Evolutionary conservation across 352 stramenopile species (phyloP), one percentile per base, ranked within the genome.

Genomic region (Globisporangium viniferum): DNA sequence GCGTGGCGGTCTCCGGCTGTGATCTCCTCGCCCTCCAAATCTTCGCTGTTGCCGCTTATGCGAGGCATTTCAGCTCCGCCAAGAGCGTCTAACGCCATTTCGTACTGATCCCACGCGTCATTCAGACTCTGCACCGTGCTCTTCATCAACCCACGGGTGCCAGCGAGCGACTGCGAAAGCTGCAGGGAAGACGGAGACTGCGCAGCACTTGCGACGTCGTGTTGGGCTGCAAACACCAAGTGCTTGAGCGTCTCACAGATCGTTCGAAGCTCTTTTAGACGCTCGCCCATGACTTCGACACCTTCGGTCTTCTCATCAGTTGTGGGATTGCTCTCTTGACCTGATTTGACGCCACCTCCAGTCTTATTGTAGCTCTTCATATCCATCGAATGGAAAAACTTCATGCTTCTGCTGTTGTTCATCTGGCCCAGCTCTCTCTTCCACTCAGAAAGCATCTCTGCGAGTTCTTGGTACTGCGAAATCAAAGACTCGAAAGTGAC

Each of bases 211-310:
- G 68, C 15, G 29, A 82, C 66, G 18, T 86, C 81, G 5, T 88
- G 67, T 29, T 90, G 80, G 36, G 75, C 73, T 14, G 72, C 73
- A 27, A 79, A 70, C 15, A 78, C 64, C 46, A 92, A 54, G n/a
- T 76, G 73, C 57, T 66, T 75, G 3, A 92, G 68, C 7, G 84
- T 92, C 64, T 90, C 82, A 27, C 80, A 81, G 14, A 69, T 72
- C 14, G 73, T 75, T 41, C 75, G 77, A 5, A 88, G 67, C 27
- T 81, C 74, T 14, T 81, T 77, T 0, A 90, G 66, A 8, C 54
- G 61, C 10, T 62, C 64, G 12, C 20, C 31, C 8, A 62, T 22
- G 6, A 6, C 22, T 59, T 68, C 39, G n/a, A 60, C n/a, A 29
- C 35, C 12, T 9, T 27, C 36, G 12, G 44, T 15, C 4, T 72